Base-by-base conservation (phyloP, 164 flowering plant genomes). In the Buxus sempervirens region DNA sequence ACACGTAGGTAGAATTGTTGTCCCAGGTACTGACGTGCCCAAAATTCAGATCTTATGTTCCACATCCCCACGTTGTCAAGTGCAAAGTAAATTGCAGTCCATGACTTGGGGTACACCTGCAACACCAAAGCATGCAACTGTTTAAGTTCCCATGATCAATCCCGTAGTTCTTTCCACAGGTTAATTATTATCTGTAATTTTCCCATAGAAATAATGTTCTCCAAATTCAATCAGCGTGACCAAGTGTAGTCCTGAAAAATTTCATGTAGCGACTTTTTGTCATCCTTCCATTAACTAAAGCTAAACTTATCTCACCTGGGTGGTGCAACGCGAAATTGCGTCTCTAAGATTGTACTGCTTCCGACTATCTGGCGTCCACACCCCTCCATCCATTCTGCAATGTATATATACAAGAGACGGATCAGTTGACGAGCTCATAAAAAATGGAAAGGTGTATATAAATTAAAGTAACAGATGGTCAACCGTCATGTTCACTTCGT, bases 31-130 rank as follows among this genome's bases (percentile, higher is more conserved):
- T 85, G 95, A 27, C 93, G 71, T 42, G 88, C 86, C 96, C 95
- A 93, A 45, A 67, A 76, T 75, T 93, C 86, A 5, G 77, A 63
- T 67, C 98, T 85, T 69, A 93, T 19, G 69, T 93, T 92, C 98
- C 98, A 92, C 98, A 90, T 92, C 10, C 98, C 98, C 16, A 84
- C 87, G 55, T 92, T 92, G 66, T 92, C 98, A 0, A 92, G 82
- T 60, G 89, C 71, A 4, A 92, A 59, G 41, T 87, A 92, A 0
- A 90, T 72, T 0, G 98, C 88, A 0, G 96, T 87, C 98, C 98
- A 92, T 42, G 96, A 85, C 58, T 60, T 81, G n/a, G 98, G 96
- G 69, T 90, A 93, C 8, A 93, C 98, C 98, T 93, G 85, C 67
- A 79, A 65, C 10, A 57, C 20, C 61, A 59, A 48, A 12, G n/a